A percentile compares a stretch with the other conserved stretches of the same genome.
Conservation (phyloP, 345 rosid genomes). For the Eucalyptus paniculata region DNA sequence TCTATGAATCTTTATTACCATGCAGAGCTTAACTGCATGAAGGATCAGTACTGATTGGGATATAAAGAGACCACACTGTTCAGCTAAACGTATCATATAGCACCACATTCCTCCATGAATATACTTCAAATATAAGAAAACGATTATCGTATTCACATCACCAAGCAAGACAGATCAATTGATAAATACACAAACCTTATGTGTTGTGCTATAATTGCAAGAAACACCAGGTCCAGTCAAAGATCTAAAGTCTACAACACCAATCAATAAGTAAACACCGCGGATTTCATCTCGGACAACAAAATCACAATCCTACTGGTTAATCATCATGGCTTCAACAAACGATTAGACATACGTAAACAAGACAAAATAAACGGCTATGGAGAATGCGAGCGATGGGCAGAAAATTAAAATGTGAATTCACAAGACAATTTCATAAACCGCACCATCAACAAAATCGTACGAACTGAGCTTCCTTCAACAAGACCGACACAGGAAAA, state of each 20-base stretch:
- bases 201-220: background rate
- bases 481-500: background rate
- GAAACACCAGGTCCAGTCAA: background rate
- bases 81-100: background rate
- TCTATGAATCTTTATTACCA: background rate
- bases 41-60: background rate
- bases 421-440: background rate
- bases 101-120: background rate
- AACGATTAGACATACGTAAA: background rate
- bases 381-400: background rate
- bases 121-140: background rate
- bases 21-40: background rate
- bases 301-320: background rate
- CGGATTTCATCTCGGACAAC: background rate
- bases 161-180: background rate
- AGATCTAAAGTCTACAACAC: background rate
- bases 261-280: background rate
- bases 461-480: background rate
- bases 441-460: background rate
- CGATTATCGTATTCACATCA: background rate
- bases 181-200: background rate
- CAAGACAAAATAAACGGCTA: background rate
- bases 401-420: background rate
- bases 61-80: background rate
- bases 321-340: background rate